Conservation (phyloP, 257 asterid genomes). For the Coffea canephora region DNA sequence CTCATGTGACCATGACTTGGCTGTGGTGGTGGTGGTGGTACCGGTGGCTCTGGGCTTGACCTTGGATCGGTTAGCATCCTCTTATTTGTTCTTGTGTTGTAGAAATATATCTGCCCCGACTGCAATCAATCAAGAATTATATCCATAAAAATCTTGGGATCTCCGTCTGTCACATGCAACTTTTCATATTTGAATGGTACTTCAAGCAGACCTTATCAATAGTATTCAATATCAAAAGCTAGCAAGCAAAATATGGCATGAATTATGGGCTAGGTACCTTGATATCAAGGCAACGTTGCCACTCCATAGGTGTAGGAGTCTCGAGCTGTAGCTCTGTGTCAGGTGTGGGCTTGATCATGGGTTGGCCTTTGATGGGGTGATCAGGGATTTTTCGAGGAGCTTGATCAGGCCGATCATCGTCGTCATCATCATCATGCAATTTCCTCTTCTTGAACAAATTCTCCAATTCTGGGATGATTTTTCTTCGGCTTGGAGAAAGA, state of each 20-base stretch:
- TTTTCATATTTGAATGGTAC: neutral
- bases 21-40: constrained; percentile 4
- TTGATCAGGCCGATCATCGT: constrained; percentile 9
- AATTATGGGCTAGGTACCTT: constrained; percentile 33
- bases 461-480: constrained; percentile 29
- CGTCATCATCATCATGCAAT: constrained; percentile 32
- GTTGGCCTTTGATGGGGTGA: constrained; percentile 24
- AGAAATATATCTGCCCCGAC: constrained; percentile 65
- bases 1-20: constrained; percentile 38
- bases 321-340: constrained; percentile 30
- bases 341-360: constrained; percentile 15
- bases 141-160: neutral
- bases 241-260: neutral
- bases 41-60: constrained; percentile 21
- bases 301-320: constrained; percentile 51
- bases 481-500: constrained; percentile 26
- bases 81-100: constrained; percentile 53
- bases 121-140: constrained; percentile 17
- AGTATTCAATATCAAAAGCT: neutral
- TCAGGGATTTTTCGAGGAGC: neutral
- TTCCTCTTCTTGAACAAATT: constrained; percentile 53
- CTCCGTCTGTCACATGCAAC: neutral
- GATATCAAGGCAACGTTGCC: constrained; percentile 73
- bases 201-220: neutral
- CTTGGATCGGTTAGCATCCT: constrained; percentile 49